Evolutionary conservation across 306 rosid species (phyloP), one percentile per base, ranked within the genome.

Genomic region (Lathyrus sativus): DNA sequence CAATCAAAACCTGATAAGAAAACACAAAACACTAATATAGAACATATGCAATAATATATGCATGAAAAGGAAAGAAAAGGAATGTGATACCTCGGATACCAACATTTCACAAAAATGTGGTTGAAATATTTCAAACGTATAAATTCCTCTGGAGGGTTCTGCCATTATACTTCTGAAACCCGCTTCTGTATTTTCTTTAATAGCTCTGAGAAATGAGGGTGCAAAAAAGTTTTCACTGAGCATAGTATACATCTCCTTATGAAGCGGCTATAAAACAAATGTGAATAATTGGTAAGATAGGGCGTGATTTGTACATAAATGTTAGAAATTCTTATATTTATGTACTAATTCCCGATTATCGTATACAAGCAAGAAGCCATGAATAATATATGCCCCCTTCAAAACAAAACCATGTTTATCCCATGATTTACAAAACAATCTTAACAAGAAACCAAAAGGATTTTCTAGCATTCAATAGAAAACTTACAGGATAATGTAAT

Each of bases 121-220:
- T 74, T 82, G 96, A 78, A 93, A 81, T 90, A 93, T 93, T 81
- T 88, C 86, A 80, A 93, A 93, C 2, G 86, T 78, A 80, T 81
- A 93, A 75, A 93, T 70, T 73, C 97, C 97, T 39, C 73, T 74
- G 72, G 75, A 56, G 26, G 90, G 88, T 62, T 90, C 95, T 8
- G 58, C 29, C 85, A 88, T 73, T 63, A 88, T 46, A 59, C 85
- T 86, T 81, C 82, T 82, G 68, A 86, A 84, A 80, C 95, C 76
- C 33, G 75, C 92, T 86, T 81, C 87, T 26, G 92, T 85, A 65
- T 91, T 86, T 33, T 84, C 92, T 46, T 50, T 78, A 54, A 93
- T 65, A 62, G 97, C 96, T 77, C 81, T 74, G 76, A 93, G 96
- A 87, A 93, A 93, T n/a, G 97, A 86, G 17, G 95, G 95, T 10